These are phyloP conservation scores for Chaetomium sp. DNA, from an alignment of 2,329 filamentous ascomycete species.

Conservation along the genomic window DNA sequence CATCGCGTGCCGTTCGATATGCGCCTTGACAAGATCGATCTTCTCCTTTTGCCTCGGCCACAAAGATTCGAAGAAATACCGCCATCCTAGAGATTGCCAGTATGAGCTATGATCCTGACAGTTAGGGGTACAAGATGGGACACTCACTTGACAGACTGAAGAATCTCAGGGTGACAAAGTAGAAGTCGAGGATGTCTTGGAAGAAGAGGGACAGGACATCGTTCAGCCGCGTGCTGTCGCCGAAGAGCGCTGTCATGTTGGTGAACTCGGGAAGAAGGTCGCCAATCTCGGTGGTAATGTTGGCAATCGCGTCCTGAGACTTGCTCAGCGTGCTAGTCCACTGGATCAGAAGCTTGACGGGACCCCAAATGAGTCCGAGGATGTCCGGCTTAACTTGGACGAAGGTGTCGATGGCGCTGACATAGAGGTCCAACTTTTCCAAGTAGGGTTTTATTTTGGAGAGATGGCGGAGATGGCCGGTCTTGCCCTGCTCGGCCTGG, in stretches of 20 bases:
- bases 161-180: background rate
- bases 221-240: conserved; percentile 9
- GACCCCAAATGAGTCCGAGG: conserved; percentile 33
- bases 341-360: conserved; percentile 49
- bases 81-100: background rate
- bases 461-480: background rate
- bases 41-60: background rate
- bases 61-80: background rate
- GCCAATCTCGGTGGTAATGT: conserved; percentile 12
- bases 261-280: conserved; percentile 26
- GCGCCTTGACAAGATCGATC: background rate
- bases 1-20: background rate
- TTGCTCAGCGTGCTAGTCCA: conserved; percentile 43
- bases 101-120: background rate
- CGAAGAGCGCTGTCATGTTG: conserved; percentile 19
- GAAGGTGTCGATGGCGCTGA: conserved; percentile 26
- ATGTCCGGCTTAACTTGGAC: conserved; percentile 30
- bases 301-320: conserved; percentile 12
- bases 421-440: conserved; percentile 17
- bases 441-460: background rate
- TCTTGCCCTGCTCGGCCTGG: background rate
- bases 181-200: conserved; percentile 6
- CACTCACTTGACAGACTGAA: conserved; percentile 1
- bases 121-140: background rate
- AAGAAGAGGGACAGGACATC: background rate